Percentiles rank a stretch among this genome's conserved stretches.
Conservation (phyloP, 2,329 filamentous ascomycete species). For the Arthrobotrys sinensis region DNA sequence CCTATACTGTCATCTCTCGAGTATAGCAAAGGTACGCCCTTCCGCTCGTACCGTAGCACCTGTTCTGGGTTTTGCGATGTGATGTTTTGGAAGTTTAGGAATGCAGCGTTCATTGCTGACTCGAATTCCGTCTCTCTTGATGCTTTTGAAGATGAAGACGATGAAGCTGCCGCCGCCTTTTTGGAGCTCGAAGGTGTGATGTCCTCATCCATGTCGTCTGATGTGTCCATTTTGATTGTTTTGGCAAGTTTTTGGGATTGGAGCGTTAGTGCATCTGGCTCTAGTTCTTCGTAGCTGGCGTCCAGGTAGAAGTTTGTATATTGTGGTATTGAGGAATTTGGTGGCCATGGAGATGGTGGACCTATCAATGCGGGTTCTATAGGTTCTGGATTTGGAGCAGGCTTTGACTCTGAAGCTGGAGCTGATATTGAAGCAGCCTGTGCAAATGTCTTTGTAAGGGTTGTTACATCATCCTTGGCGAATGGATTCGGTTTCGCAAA, state of each 20-base stretch:
- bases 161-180: constrained; percentile 62
- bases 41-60: constrained; percentile 84
- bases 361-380: constrained; percentile 63
- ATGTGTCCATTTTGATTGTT: constrained; percentile 70
- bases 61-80: constrained; percentile 86
- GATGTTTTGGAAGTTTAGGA: constrained; percentile 84
- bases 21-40: constrained; percentile 82
- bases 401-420: constrained; percentile 65
- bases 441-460: constrained; percentile 82
- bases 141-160: constrained; percentile 70
- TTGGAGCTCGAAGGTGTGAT: constrained; percentile 64
- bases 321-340: constrained; percentile 76
- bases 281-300: constrained; percentile 91
- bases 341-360: constrained; percentile 82
- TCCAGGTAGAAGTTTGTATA: constrained; percentile 88
- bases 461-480: constrained; percentile 70
- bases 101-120: constrained; percentile 80
- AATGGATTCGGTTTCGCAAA: constrained; percentile 74
- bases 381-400: constrained; percentile 63
- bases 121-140: constrained; percentile 80
- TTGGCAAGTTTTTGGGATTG: constrained; percentile 69
- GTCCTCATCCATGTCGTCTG: constrained; percentile 66
- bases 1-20: constrained; percentile 82
- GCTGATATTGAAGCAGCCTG: constrained; percentile 76
- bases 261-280: constrained; percentile 71